Conservation (phyloP, 1,284 basidiomycete genomes). For the Cutaneotrichosporon daszewskae region DNA sequence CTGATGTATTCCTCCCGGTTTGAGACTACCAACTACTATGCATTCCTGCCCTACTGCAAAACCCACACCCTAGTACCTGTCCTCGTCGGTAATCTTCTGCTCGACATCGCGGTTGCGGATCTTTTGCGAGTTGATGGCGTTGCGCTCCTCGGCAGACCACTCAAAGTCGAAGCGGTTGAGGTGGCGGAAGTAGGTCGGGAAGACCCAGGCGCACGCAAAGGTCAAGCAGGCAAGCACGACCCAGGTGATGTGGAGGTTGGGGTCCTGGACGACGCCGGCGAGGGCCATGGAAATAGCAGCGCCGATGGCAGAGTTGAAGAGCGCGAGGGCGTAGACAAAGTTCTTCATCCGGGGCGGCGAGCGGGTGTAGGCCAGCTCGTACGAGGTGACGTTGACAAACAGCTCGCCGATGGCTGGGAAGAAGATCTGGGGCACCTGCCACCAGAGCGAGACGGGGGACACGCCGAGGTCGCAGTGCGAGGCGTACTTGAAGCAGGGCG, state of each 20-base stretch:
- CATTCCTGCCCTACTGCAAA: too few species aligned
- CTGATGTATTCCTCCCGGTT: too few species aligned
- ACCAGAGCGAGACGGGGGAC: conserved; percentile 39
- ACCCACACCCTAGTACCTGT: too few species aligned
- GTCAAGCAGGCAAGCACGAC: conserved; percentile 43
- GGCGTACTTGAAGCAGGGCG: conserved; percentile 48
- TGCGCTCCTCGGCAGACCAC: conserved; percentile 8
- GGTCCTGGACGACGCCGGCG: conserved; percentile 42
- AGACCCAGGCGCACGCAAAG: conserved; percentile 27
- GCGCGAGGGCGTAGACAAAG: conserved; percentile 44
- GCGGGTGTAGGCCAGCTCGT: conserved; percentile 52
- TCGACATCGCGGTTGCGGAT: too few species aligned
- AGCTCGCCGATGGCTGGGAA: conserved; percentile 52
- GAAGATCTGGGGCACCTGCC: conserved; percentile 47
- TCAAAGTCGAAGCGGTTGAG: conserved; percentile 34
- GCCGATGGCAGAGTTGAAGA: conserved; percentile 50
- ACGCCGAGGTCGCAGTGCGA: conserved; percentile 34
- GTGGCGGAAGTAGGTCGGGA: conserved; percentile 20
- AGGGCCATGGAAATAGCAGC: conserved; percentile 26
- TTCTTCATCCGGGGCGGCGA: conserved; percentile 49
- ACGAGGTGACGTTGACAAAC: conserved; percentile 51
- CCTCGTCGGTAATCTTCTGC: too few species aligned
- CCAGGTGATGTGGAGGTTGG: conserved; percentile 50
- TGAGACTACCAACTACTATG: too few species aligned
- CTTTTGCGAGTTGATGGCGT: not conserved